A percentile compares a stretch with the other conserved stretches of the same genome.
Evolutionary conservation across 192 early-diverging fungal species (phyloP).

Genomic region (Thamnidium elegans): DNA sequence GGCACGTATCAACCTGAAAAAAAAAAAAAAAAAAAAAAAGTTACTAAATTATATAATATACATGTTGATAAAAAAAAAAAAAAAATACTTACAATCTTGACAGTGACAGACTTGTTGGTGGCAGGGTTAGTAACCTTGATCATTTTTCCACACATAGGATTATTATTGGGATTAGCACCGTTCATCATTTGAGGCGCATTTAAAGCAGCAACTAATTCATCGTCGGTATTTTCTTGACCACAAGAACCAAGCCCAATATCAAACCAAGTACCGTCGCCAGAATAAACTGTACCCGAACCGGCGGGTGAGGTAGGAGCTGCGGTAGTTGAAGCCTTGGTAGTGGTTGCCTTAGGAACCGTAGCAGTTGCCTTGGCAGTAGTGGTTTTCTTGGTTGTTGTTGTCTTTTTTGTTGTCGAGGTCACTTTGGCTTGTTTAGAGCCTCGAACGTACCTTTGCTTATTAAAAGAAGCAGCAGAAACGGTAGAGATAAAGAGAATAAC

Average conservation of each 20-base stretch:
- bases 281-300: background rate
- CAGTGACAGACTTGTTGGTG: slow-evolving; percentile 36
- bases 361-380: too few relatives aligned
- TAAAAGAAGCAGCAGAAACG: too few relatives aligned
- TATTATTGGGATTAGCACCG: slow-evolving; percentile 44
- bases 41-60: too few relatives aligned
- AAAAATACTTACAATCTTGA: slow-evolving; percentile 39
- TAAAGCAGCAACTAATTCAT: slow-evolving; percentile 53
- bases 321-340: background rate
- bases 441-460: too few relatives aligned
- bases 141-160: slow-evolving; percentile 51
- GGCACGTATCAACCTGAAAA: slow-evolving; percentile 46
- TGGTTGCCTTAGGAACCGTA: too few relatives aligned
- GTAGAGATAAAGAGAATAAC: too few relatives aligned
- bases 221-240: slow-evolving; percentile 42
- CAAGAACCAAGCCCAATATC: slow-evolving; percentile 55
- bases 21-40: background rate
- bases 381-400: too few relatives aligned
- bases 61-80: background rate
- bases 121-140: slow-evolving; percentile 29
- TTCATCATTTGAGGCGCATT: slow-evolving; percentile 54
- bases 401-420: background rate
- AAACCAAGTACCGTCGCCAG: slow-evolving; percentile 58
- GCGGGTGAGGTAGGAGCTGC: background rate
- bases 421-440: too few relatives aligned